phyloP scores from a whole-genome alignment of 768 basidiomycete genomes.

The Phlebiopsis gigantea region DNA sequence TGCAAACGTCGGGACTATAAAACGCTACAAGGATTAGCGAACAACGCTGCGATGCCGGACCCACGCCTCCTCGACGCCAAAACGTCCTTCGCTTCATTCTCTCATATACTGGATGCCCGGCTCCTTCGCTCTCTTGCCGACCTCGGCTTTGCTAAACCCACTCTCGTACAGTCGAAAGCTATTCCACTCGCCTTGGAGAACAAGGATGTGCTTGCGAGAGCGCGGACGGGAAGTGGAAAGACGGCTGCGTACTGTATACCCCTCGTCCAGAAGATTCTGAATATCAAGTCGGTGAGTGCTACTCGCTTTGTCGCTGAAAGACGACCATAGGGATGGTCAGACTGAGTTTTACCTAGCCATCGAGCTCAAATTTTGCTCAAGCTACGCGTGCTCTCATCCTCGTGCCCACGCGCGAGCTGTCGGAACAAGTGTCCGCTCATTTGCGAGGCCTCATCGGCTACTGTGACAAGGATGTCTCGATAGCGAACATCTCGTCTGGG shows the following conservation, averaged over 20 bases:
- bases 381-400: constrained; percentile 73
- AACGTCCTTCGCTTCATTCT: constrained; percentile 45
- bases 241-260: constrained; percentile 96
- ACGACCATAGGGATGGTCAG: neutral
- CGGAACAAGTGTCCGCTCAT: constrained; percentile 81
- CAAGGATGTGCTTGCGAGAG: constrained; percentile 87
- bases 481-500: constrained; percentile 76
- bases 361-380: constrained; percentile 23
- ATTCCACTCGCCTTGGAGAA: constrained; percentile 90
- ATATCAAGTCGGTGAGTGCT: constrained; percentile 65
- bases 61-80: constrained; percentile 26
- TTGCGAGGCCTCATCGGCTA: constrained; percentile 63
- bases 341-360: neutral
- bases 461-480: constrained; percentile 68
- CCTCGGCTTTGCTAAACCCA: constrained; percentile 85
- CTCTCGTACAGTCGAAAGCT: constrained; percentile 85
- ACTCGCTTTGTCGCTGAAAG: neutral
- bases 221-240: constrained; percentile 95
- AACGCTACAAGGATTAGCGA: neutral
- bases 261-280: constrained; percentile 81
- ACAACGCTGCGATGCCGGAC: constrained; percentile 22
- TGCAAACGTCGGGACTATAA: neutral
- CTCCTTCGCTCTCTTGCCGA: constrained; percentile 88
- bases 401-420: constrained; percentile 88
- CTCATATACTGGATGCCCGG: constrained; percentile 77